Evolutionary conservation across 1,139 yeast species (phyloP).

Genomic region (Barnettozyma hawaiiensis): DNA sequence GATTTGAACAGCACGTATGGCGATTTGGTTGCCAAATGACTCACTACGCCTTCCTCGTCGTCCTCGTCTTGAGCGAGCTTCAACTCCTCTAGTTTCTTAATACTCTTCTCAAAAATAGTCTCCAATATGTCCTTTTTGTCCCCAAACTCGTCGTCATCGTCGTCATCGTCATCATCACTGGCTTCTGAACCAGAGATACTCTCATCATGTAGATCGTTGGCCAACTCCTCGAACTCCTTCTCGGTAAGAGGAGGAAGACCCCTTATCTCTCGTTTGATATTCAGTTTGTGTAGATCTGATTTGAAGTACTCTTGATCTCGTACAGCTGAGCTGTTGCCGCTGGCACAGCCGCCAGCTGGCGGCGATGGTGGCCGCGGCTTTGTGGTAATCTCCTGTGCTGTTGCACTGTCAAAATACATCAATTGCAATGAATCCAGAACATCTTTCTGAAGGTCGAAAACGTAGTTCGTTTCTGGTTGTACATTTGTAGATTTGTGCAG

Average conservation of each 20-base stretch:
- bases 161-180: conserved; percentile 21
- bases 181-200: conserved; percentile 56
- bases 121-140: conserved; percentile 29
- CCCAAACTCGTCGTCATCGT: conserved; percentile 19
- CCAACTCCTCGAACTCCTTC: conserved; percentile 51
- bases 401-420: conserved; percentile 50
- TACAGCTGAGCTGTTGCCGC: conserved; percentile 7
- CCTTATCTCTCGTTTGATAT: conserved; percentile 48
- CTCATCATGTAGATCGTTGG: conserved; percentile 49
- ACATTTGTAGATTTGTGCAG: neutral
- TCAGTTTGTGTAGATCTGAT: conserved; percentile 56
- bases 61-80: conserved; percentile 28
- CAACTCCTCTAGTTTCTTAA: conserved; percentile 24
- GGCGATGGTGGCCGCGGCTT: conserved; percentile 5
- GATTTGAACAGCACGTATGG: conserved; percentile 57
- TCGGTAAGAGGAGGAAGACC: conserved; percentile 47
- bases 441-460: conserved; percentile 43
- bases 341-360: neutral
- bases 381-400: conserved; percentile 29
- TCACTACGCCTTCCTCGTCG: conserved; percentile 35
- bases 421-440: conserved; percentile 46
- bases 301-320: conserved; percentile 48
- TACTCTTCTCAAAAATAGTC: conserved; percentile 33
- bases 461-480: conserved; percentile 38
- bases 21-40: conserved; percentile 58